phyloP scores from a whole-genome alignment of 352 stramenopile species.

The Phytopythium litorale region DNA sequence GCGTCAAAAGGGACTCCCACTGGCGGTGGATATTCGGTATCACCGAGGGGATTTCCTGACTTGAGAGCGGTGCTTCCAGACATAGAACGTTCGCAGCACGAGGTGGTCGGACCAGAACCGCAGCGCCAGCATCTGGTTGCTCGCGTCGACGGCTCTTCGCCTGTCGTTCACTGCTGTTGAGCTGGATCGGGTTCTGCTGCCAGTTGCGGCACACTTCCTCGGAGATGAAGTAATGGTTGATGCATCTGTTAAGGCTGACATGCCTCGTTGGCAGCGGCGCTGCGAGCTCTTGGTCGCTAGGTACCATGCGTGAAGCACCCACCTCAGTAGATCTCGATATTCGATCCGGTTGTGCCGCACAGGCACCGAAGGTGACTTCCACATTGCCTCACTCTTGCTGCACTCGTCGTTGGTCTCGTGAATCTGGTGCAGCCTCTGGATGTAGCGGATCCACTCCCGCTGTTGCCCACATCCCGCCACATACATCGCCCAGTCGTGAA shows the following conservation, averaged over 20 bases:
- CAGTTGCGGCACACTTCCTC: neutral
- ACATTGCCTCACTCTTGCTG: neutral
- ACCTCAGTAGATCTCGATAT: neutral
- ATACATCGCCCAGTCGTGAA: neutral
- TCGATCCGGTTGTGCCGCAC: neutral
- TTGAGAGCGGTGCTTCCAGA: neutral
- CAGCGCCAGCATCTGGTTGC: conserved; percentile 3
- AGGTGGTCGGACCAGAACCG: conserved; percentile 6
- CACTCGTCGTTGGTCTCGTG: neutral
- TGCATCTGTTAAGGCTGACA: neutral
- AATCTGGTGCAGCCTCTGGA: conserved; percentile 3
- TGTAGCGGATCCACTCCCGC: conserved; percentile 6
- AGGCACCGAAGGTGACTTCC: neutral
- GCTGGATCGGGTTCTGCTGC: neutral
- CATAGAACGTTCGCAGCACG: neutral
- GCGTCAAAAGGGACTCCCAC: neutral
- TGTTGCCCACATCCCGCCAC: neutral
- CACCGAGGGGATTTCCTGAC: neutral
- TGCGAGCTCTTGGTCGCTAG: conserved; percentile 1
- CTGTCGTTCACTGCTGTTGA: neutral
- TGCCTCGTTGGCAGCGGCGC: neutral
- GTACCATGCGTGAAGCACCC: conserved; percentile 2
- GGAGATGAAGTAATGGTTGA: neutral
- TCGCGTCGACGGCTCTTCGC: neutral
- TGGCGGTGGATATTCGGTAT: neutral